Conservation (phyloP, 1,139 yeast species). For the Nakaseomyces kungkrabaensis region DNA sequence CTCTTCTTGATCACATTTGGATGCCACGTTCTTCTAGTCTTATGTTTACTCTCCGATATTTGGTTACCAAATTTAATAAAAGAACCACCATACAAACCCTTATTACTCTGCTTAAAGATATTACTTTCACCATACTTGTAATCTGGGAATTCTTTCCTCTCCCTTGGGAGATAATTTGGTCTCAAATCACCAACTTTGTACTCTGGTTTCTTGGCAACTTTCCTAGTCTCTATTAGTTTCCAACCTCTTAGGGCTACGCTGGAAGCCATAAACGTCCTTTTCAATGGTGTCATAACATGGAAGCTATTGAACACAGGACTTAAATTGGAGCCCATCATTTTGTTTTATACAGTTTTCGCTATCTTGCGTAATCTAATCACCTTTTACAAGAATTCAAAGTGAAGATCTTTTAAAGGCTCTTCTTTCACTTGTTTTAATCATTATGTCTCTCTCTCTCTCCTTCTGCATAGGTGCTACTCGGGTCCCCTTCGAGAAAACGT, state of each 20-base stretch:
- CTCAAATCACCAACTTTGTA: conserved; percentile 37
- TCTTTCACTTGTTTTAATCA: too few species aligned
- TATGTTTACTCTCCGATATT: conserved; percentile 68
- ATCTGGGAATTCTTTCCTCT: conserved; percentile 49
- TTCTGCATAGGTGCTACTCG: too few species aligned
- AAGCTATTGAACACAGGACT: neutral
- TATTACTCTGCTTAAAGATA: conserved; percentile 72
- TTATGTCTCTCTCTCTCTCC: too few species aligned
- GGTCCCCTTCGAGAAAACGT: too few species aligned
- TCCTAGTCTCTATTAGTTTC: conserved; percentile 34
- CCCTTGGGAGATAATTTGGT: conserved; percentile 41
- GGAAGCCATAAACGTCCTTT: conserved; percentile 10
- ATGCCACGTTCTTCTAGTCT: conserved; percentile 64
- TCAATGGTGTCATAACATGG: neutral
- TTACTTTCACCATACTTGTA: conserved; percentile 76
- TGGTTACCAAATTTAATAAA: conserved; percentile 70
- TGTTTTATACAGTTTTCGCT: neutral
- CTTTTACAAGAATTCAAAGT: too few species aligned
- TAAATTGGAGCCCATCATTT: neutral
- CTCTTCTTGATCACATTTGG: conserved; percentile 72
- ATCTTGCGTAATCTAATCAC: too few species aligned
- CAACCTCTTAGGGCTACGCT: conserved; percentile 26
- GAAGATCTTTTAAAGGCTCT: too few species aligned
- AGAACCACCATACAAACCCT: conserved; percentile 85
- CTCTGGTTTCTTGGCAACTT: conserved; percentile 31